Conservation (phyloP, 176 grass and related monocot genomes). For the Coix lacrymajobi region DNA sequence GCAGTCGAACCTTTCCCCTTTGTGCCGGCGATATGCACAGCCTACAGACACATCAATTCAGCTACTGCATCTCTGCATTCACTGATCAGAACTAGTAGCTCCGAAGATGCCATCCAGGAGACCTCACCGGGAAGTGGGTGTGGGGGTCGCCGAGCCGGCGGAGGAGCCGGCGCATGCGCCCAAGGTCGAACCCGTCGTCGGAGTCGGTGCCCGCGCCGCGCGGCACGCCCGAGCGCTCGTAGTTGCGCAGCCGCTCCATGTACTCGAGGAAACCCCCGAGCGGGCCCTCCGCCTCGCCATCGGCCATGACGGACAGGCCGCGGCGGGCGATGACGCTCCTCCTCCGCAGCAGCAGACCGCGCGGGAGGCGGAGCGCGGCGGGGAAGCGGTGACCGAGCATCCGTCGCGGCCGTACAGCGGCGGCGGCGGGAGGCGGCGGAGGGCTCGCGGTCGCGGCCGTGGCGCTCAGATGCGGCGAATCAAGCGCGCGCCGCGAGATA, state of each 20-base stretch:
- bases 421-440: background rate
- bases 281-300: conserved; percentile 22
- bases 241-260: conserved; percentile 78
- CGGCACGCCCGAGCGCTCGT: conserved; percentile 78
- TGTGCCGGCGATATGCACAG: conserved; percentile 85
- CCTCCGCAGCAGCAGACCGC: background rate
- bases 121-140: conserved; percentile 53
- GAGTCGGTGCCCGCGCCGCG: conserved; percentile 73
- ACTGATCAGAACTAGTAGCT: background rate
- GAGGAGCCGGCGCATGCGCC: conserved; percentile 74
- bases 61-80: background rate
- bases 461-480: background rate
- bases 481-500: background rate
- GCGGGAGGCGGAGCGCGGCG: background rate
- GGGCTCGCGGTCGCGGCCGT: conserved; percentile 15
- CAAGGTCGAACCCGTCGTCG: conserved; percentile 84
- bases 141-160: conserved; percentile 65
- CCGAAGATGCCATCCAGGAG: background rate
- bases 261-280: conserved; percentile 66
- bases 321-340: background rate
- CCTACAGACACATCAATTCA: conserved; percentile 30
- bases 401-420: background rate
- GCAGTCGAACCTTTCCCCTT: conserved; percentile 94
- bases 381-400: conserved; percentile 3
- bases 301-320: conserved; percentile 18